Base-by-base conservation (phyloP, 2,329 filamentous ascomycete genomes). In the Trichophyton simii region DNA sequence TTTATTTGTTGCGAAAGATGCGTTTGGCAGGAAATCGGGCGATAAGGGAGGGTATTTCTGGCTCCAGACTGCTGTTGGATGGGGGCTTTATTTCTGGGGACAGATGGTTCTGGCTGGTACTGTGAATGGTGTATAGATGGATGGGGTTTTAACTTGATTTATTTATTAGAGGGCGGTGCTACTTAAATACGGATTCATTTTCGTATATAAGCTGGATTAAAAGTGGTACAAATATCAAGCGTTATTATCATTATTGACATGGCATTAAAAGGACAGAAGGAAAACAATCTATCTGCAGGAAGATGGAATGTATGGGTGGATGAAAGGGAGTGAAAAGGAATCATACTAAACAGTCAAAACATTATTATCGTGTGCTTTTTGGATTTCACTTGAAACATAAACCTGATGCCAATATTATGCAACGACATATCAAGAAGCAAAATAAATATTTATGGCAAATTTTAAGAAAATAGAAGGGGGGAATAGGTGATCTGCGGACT, bases 1-100 rank as follows among this genome's bases (percentile, higher is more conserved):
- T 59, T 54, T 71, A 31, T 71, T 71, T 57, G 70, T 71, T 34
- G 70, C 70, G 3, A 69, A 66, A 58, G 68, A 69, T 63, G 67
- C 68, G 7, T 71, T 71, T 58, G 66, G 66, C n/a, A 65, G 41
- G 42, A 61, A 62, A 20, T 38, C 42, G 1, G 54, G 25, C 22
- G 54, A 18, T n/a, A 48, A 60, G 25, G 50, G 57, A 22, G 42
- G 57, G 13, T 63, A 65, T 28, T 64, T 63, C 3, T 68, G 63
- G 63, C 11, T 66, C 22, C 46, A 50, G 46, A 63, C 63, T 20
- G 57, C 64, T 28, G 46, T 64, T 13, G 68, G 68, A 2, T 68
- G 63, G 65, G 68, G 61, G 13, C 63, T 70, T 54, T 70, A 70
- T 63, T 70, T 70, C 48, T 69, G 68, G 68, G 68, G 65, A 7